These are phyloP conservation scores for Plasmodium gallinaceum DNA, from an alignment of 169 alveolate species.

Conservation along the genomic window DNA sequence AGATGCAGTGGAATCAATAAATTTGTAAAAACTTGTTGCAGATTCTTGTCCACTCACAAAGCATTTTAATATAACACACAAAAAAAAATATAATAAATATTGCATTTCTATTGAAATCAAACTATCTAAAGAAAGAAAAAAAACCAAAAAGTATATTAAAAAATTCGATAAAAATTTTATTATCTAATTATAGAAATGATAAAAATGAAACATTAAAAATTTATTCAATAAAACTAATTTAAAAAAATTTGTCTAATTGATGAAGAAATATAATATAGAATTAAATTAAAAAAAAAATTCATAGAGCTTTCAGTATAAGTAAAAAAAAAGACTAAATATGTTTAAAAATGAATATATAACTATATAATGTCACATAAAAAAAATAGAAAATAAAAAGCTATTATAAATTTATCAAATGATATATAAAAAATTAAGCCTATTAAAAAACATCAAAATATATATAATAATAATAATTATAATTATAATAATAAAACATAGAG, in stretches of 20 bases:
- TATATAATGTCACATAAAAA: constrained; percentile 12
- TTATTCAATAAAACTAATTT: not conserved
- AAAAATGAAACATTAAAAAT: not conserved
- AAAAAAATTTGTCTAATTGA: not conserved
- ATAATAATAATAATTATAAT: no score
- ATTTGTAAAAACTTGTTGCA: constrained; percentile 81
- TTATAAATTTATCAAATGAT: not conserved
- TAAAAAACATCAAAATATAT: not conserved
- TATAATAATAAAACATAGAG: not conserved
- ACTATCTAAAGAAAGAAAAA: not conserved
- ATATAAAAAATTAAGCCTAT: not conserved
- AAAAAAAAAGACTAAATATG: constrained; percentile 9
- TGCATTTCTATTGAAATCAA: constrained; percentile 30
- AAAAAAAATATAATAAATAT: constrained; percentile 34
- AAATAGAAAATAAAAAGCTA: not conserved
- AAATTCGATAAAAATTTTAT: constrained; percentile 3
- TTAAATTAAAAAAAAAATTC: not conserved
- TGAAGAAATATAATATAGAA: constrained; percentile 4
- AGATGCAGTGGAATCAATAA: constrained; percentile 83
- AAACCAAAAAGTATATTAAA: not conserved
- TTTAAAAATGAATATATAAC: not conserved
- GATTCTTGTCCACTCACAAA: constrained; percentile 70
- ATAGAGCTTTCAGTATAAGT: no score
- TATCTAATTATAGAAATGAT: constrained; percentile 21
- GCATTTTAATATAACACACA: constrained; percentile 27